Evolutionary conservation across 2,329 filamentous ascomycete genomes (phyloP).

Genomic region (Alternaria atra): DNA sequence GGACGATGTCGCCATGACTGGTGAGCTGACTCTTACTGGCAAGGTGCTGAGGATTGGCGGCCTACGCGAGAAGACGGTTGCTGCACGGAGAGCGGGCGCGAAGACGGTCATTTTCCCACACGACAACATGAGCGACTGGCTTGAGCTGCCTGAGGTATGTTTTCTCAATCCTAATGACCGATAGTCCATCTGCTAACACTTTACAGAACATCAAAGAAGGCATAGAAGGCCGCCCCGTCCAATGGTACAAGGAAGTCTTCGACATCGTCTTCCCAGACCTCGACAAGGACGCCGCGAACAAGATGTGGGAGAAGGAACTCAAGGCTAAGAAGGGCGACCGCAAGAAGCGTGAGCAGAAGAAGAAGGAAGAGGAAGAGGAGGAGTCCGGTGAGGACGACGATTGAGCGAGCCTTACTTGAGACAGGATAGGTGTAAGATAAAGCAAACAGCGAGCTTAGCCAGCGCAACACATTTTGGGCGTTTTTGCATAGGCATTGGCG

Average conservation of each 20-base stretch:
- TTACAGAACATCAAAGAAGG: constrained; percentile 95
- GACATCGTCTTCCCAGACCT: constrained; percentile 86
- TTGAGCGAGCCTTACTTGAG: constrained; percentile 17
- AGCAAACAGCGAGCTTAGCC: constrained; percentile 2
- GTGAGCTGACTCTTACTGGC: constrained; percentile 93
- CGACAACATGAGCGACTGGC: constrained; percentile 96
- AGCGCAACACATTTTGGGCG: constrained; percentile 24
- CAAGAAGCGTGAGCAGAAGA: constrained; percentile 46
- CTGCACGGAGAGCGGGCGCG: constrained; percentile 88
- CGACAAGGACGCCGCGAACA: constrained; percentile 76
- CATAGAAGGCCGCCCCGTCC: constrained; percentile 87
- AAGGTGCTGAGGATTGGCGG: constrained; percentile 96
- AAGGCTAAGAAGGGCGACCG: constrained; percentile 48
- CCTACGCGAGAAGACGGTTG: constrained; percentile 95
- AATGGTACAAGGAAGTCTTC: constrained; percentile 95
- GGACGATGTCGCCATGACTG: constrained; percentile 95
- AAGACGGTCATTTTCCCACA: constrained; percentile 93
- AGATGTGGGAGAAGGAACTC: constrained; percentile 72
- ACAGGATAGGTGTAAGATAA: constrained; percentile 22
- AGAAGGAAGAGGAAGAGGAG: constrained; percentile 61
- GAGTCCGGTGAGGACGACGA: constrained; percentile 46
- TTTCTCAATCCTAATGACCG: too few relatives aligned
- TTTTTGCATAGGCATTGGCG: constrained; percentile 10
- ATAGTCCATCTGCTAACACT: constrained; percentile 21
- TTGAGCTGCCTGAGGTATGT: constrained; percentile 92